Conservation (phyloP, 306 rosid genomes). For the Medicago lupulina region DNA sequence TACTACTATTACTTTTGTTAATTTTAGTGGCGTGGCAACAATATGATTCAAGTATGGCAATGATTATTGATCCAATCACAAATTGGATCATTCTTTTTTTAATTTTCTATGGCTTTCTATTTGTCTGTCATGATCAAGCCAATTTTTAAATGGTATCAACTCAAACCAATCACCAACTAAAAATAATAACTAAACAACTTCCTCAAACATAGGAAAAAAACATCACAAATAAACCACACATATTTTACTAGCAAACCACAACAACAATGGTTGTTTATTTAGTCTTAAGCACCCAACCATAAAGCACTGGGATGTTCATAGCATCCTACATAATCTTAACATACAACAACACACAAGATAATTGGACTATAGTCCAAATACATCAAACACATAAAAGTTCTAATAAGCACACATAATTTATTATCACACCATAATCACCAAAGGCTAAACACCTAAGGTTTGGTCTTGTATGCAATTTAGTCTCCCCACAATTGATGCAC, state of each 20-base stretch:
- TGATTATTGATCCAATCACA: no score
- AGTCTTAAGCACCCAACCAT: slow-evolving; percentile 58
- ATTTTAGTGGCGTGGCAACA: no score
- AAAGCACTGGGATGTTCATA: slow-evolving; percentile 38
- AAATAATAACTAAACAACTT: not conserved
- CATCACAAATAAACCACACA: slow-evolving; percentile 13
- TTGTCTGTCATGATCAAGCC: slow-evolving; percentile 6
- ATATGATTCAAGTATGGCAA: no score
- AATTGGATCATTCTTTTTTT: no score
- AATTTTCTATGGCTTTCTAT: not conserved
- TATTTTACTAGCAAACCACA: slow-evolving; percentile 37
- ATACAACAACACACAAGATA: slow-evolving; percentile 35
- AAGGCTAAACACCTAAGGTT: slow-evolving; percentile 14
- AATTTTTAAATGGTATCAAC: not conserved
- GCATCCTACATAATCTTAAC: slow-evolving; percentile 37
- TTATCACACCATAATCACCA: slow-evolving; percentile 37
- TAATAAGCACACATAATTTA: not conserved
- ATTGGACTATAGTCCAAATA: slow-evolving; percentile 39
- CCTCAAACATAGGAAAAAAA: not conserved
- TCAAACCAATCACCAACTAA: not conserved
- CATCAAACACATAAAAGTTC: slow-evolving; percentile 40
- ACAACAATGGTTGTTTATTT: slow-evolving; percentile 68
- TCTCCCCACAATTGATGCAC: slow-evolving; percentile 96
- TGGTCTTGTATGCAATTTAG: slow-evolving; percentile 22
- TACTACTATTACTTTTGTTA: no score